Conservation (phyloP, 352 stramenopile genomes). For the Phytophthora fragariaefolia region DNA sequence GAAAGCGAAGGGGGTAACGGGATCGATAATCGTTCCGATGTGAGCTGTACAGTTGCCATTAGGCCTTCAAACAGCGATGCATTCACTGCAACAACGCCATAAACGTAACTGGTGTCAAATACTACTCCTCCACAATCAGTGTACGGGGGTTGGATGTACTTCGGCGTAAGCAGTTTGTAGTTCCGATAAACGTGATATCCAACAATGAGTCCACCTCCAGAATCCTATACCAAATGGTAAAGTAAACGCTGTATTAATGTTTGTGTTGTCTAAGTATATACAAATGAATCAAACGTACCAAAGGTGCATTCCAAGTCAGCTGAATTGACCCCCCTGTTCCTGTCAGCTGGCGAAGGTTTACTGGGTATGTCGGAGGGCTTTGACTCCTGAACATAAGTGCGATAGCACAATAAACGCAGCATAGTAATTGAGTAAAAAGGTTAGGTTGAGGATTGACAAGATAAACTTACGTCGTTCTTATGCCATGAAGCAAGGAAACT, state of each 20-base stretch:
- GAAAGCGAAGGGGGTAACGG: conserved; percentile 37
- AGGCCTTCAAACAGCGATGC: conserved; percentile 40
- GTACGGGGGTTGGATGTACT: conserved; percentile 45
- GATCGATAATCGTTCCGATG: conserved; percentile 35
- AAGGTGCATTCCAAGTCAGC: conserved; percentile 50
- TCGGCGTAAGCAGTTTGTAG: conserved; percentile 44
- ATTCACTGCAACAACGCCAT: conserved; percentile 56
- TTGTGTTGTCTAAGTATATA: not conserved
- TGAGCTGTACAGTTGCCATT: conserved; percentile 38
- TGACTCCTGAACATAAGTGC: conserved; percentile 28
- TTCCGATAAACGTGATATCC: conserved; percentile 72
- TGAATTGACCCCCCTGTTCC: conserved; percentile 52
- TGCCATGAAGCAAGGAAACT: conserved; percentile 34
- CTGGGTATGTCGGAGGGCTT: conserved; percentile 45
- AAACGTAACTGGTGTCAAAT: conserved; percentile 49
- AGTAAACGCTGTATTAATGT: not conserved
- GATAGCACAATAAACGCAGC: not conserved
- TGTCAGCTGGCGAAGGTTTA: conserved; percentile 29
- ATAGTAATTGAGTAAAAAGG: not conserved
- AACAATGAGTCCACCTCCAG: conserved; percentile 41
- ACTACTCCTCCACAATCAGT: conserved; percentile 51
- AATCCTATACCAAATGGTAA: conserved; percentile 33
- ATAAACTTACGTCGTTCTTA: conserved; percentile 48
- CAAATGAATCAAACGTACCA: conserved; percentile 33
- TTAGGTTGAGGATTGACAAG: not conserved